phyloP scores from a whole-genome alignment of 352 stramenopile genomes.

The Globisporangium apiculatum region DNA sequence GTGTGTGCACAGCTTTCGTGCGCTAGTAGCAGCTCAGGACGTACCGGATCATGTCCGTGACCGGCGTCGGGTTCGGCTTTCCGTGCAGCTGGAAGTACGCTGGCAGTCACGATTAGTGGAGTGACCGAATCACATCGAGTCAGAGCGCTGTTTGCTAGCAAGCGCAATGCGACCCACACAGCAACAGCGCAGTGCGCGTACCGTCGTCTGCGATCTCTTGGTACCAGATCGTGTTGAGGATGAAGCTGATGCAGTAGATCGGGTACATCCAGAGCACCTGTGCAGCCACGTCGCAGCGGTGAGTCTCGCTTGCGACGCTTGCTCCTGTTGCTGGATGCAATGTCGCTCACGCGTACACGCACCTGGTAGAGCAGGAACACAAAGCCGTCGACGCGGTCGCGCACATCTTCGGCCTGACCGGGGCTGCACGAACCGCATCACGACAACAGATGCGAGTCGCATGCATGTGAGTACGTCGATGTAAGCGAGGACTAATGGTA shows the following conservation, averaged over 20 bases:
- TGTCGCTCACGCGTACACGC: constrained; percentile 12
- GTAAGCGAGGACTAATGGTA: too few species aligned
- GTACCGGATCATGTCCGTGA: constrained; percentile 87
- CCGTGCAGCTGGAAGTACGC: constrained; percentile 78
- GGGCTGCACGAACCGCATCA: constrained; percentile 15
- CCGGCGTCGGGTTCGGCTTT: constrained; percentile 63
- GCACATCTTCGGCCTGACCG: constrained; percentile 59
- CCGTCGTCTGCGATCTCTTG: constrained; percentile 87
- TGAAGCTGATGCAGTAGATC: constrained; percentile 90
- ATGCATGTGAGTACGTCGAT: too few species aligned
- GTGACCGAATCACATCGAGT: neutral
- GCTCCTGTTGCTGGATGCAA: neutral
- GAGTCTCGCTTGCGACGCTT: neutral
- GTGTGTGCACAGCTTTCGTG: too few species aligned
- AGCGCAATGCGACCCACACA: neutral
- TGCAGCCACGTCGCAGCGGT: neutral
- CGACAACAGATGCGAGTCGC: too few species aligned
- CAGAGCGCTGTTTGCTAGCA: neutral
- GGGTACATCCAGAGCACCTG: constrained; percentile 83
- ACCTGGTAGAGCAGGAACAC: constrained; percentile 82
- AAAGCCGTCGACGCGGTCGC: constrained; percentile 73
- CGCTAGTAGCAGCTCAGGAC: neutral
- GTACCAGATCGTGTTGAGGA: constrained; percentile 89
- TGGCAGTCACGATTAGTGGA: constrained; percentile 7
- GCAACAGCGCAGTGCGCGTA: constrained; percentile 13